Evolutionary conservation across 1,284 basidiomycete species (phyloP).

Genomic region (Lentinula novae-zelandiae): DNA sequence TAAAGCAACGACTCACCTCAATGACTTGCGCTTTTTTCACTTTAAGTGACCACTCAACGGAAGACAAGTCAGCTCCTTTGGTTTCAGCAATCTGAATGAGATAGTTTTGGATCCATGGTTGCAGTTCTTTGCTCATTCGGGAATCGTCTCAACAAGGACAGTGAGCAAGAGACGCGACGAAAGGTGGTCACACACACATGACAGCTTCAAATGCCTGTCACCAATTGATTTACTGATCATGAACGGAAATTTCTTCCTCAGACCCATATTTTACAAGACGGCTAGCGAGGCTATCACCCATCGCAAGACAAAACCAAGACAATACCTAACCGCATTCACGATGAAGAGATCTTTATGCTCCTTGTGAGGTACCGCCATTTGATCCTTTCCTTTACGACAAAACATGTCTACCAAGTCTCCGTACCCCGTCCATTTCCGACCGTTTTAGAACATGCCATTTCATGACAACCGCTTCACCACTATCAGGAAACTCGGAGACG

Average conservation of each 20-base stretch:
- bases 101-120: conserved; percentile 52
- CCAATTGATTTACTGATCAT: too few species aligned
- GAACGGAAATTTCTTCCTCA: too few species aligned
- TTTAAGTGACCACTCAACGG: conserved; percentile 27
- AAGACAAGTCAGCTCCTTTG: conserved; percentile 40
- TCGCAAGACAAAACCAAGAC: too few species aligned
- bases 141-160: background rate
- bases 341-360: too few species aligned
- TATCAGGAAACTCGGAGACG: conserved; percentile 7
- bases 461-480: conserved; percentile 1
- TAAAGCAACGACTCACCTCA: conserved; percentile 34
- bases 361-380: too few species aligned
- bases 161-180: background rate
- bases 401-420: background rate
- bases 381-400: background rate
- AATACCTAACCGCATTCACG: too few species aligned
- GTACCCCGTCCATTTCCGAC: background rate
- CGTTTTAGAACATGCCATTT: background rate
- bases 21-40: conserved; percentile 50
- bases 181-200: background rate
- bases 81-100: conserved; percentile 43
- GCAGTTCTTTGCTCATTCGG: background rate
- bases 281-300: too few species aligned
- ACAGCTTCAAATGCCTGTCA: background rate
- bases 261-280: too few species aligned